Percentiles rank a stretch among this genome's conserved stretches.
Evolutionary conservation across 768 basidiomycete species (phyloP).

Genomic region (Bullera alba): DNA sequence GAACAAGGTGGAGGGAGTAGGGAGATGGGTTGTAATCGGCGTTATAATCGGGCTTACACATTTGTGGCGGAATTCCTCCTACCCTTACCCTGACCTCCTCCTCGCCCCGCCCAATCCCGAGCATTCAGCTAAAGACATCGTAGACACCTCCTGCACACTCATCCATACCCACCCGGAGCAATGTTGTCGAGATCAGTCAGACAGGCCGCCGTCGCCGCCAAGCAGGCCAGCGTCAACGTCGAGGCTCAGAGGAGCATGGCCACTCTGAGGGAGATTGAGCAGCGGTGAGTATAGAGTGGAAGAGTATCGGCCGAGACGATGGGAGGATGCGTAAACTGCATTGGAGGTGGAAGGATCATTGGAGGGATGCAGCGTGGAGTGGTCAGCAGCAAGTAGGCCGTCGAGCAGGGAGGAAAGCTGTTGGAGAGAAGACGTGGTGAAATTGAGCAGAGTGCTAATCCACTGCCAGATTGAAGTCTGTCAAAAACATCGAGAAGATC

Average conservation of each 20-base stretch:
- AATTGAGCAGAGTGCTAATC: neutral
- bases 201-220: conserved; percentile 32
- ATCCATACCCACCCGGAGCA: too few relatives aligned
- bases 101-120: too few relatives aligned
- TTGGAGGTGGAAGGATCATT: conserved; percentile 1
- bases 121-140: too few relatives aligned
- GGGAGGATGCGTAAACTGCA: neutral
- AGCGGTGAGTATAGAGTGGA: conserved; percentile 61
- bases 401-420: neutral
- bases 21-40: neutral
- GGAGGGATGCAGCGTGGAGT: neutral
- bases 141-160: too few relatives aligned
- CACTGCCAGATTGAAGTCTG: conserved; percentile 61
- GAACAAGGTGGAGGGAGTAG: too few relatives aligned
- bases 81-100: conserved; percentile 46
- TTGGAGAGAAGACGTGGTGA: neutral
- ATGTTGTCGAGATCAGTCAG: conserved; percentile 63
- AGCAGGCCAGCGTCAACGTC: conserved; percentile 10
- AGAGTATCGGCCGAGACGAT: neutral
- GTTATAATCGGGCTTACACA: neutral
- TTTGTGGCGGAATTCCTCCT: conserved; percentile 5
- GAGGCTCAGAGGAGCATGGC: conserved; percentile 54
- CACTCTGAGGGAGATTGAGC: conserved; percentile 93
- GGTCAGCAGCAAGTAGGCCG: neutral
- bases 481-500: conserved; percentile 98